Percentiles rank a stretch among this genome's conserved stretches.
Evolutionary conservation across 148 eudicot genomes (phyloP).

Genomic region (Fagopyrum tataricum): DNA sequence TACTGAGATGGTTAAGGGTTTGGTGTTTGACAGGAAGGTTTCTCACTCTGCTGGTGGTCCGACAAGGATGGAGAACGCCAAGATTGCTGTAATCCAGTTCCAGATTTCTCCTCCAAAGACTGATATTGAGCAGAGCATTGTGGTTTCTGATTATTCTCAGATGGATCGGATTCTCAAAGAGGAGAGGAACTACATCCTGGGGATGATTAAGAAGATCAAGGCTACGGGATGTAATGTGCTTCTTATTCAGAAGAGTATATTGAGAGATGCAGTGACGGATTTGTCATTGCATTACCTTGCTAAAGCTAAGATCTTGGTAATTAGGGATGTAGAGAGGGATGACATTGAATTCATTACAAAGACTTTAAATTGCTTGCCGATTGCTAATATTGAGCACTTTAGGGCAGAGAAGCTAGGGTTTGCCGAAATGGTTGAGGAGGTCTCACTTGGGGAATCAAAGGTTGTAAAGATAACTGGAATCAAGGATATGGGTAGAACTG

Average conservation of each 20-base stretch:
- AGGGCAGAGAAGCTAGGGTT: slow-evolving; percentile 80
- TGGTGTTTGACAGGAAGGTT: slow-evolving; percentile 92
- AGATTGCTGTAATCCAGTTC: slow-evolving; percentile 87
- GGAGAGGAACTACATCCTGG: slow-evolving; percentile 84
- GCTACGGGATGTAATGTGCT: slow-evolving; percentile 90
- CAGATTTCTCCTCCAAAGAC: slow-evolving; percentile 96
- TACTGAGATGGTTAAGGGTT: slow-evolving; percentile 73
- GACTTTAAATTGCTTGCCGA: slow-evolving; percentile 87
- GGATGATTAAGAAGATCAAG: slow-evolving; percentile 94
- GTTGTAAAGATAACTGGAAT: slow-evolving; percentile 88
- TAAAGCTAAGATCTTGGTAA: slow-evolving; percentile 88
- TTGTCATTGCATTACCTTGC: slow-evolving; percentile 92
- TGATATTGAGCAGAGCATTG: slow-evolving; percentile 92
- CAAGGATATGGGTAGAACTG: slow-evolving; percentile 87
- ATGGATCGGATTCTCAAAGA: slow-evolving; percentile 97
- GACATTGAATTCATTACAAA: slow-evolving; percentile 97
- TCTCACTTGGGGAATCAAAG: slow-evolving; percentile 72
- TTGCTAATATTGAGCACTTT: slow-evolving; percentile 90
- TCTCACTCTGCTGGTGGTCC: slow-evolving; percentile 80
- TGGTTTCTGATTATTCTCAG: slow-evolving; percentile 85
- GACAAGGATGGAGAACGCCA: slow-evolving; percentile 84
- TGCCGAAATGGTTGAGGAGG: slow-evolving; percentile 92
- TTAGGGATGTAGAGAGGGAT: slow-evolving; percentile 93
- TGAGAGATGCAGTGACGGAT: slow-evolving; percentile 96
- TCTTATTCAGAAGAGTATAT: slow-evolving; percentile 93